Evolutionary conservation across 805 yeast species (phyloP).

Genomic region (Metschnikowia reukaufii): DNA sequence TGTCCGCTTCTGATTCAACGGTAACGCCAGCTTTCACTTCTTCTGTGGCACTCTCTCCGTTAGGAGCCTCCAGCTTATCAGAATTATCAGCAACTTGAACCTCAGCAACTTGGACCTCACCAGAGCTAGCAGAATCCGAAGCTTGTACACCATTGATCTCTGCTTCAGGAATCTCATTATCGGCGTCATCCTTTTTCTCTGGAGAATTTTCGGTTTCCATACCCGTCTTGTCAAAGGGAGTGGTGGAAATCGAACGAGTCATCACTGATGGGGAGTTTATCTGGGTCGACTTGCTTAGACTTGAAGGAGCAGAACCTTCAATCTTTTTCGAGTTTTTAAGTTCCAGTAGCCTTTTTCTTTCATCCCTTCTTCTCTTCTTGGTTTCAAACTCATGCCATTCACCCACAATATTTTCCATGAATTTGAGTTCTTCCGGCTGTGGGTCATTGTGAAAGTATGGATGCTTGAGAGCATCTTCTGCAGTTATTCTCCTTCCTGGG

Average conservation of each 20-base stretch:
- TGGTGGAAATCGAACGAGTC: conserved; percentile 5
- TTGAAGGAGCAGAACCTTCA: conserved; percentile 12
- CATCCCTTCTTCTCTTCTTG: conserved; percentile 65
- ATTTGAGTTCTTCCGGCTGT: conserved; percentile 53
- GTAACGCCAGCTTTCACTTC: not conserved
- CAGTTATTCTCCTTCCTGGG: conserved; percentile 67
- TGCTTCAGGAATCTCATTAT: not conserved
- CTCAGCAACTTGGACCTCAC: not conserved
- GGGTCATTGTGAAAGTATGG: conserved; percentile 74
- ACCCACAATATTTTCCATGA: conserved; percentile 59
- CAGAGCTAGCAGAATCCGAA: not conserved
- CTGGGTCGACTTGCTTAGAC: conserved; percentile 4
- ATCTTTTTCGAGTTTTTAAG: conserved; percentile 17
- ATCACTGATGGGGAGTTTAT: conserved; percentile 5
- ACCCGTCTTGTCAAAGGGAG: conserved; percentile 13
- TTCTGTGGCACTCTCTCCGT: not conserved
- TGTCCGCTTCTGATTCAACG: not conserved
- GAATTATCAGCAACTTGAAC: not conserved
- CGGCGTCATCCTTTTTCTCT: not conserved
- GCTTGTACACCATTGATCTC: not conserved
- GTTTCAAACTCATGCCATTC: conserved; percentile 99
- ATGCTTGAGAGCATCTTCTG: conserved; percentile 67
- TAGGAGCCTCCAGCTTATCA: not conserved
- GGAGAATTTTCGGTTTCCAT: not conserved
- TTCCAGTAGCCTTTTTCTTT: conserved; percentile 40